These are phyloP conservation scores for Salix purpurea DNA, from an alignment of 345 rosid species.

Conservation along the genomic window DNA sequence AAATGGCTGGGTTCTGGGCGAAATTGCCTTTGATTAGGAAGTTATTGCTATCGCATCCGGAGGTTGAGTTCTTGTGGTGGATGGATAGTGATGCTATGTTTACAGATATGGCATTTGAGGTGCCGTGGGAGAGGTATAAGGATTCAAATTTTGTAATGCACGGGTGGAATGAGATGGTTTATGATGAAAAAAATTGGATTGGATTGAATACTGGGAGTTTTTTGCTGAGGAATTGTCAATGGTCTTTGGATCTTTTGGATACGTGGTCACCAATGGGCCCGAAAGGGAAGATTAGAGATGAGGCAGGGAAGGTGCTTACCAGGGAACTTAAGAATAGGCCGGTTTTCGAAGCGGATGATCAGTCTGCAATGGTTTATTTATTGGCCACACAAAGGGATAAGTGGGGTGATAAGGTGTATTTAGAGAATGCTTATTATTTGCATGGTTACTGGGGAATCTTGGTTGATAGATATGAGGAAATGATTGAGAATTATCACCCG, in stretches of 20 bases:
- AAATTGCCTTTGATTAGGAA: slow-evolving; percentile 65
- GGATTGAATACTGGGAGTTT: slow-evolving; percentile 70
- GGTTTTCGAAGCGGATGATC: slow-evolving; percentile 68
- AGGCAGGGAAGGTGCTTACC: slow-evolving; percentile 56
- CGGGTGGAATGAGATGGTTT: slow-evolving; percentile 72
- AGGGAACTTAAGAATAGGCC: slow-evolving; percentile 59
- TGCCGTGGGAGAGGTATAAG: slow-evolving; percentile 75
- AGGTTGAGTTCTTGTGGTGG: slow-evolving; percentile 72
- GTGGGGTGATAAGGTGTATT: slow-evolving; percentile 68
- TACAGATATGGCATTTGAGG: slow-evolving; percentile 73
- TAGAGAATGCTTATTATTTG: slow-evolving; percentile 64
- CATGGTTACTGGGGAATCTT: slow-evolving; percentile 73
- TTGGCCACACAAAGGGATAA: slow-evolving; percentile 53
- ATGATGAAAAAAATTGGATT: slow-evolving; percentile 64
- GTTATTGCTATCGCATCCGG: slow-evolving; percentile 61
- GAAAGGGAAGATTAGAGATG: slow-evolving; percentile 55
- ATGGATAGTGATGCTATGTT: slow-evolving; percentile 82
- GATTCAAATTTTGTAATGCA: slow-evolving; percentile 63
- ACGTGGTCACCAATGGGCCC: slow-evolving; percentile 78
- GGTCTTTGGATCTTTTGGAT: slow-evolving; percentile 68
- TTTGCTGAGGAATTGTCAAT: slow-evolving; percentile 56
- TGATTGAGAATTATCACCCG: slow-evolving; percentile 60
- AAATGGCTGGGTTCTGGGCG: slow-evolving; percentile 78
- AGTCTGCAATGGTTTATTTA: slow-evolving; percentile 66
- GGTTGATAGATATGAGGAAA: slow-evolving; percentile 67